A percentile compares a stretch with the other conserved stretches of the same genome.
These are phyloP conservation scores for Serpula lacrymans DNA, from an alignment of 768 basidiomycete species.

Conservation along the genomic window DNA sequence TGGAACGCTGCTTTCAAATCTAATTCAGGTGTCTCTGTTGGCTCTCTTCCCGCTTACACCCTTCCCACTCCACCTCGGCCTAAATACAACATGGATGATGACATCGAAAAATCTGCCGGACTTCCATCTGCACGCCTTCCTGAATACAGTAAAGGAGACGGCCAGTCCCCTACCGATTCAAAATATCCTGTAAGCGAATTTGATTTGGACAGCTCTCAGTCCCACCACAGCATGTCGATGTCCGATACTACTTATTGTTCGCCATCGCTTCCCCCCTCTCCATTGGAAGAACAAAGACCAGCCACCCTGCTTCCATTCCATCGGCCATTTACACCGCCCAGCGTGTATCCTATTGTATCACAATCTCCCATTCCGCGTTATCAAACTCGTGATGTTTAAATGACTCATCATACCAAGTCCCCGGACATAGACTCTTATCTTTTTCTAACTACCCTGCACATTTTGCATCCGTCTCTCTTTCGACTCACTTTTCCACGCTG, in stretches of 20 bases:
- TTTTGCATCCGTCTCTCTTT: too few species aligned
- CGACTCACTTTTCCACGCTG: too few species aligned
- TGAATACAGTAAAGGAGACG: not conserved
- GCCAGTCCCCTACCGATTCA: not conserved
- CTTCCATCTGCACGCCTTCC: not conserved
- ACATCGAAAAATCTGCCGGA: not conserved
- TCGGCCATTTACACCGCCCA: conserved; percentile 1
- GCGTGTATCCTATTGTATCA: not conserved
- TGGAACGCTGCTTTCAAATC: not conserved
- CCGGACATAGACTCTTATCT: too few species aligned
- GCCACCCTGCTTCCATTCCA: not conserved
- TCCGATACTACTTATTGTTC: not conserved
- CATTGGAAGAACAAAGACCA: too few species aligned
- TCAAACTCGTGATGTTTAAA: too few species aligned
- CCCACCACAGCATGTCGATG: not conserved
- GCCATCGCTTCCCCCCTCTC: too few species aligned
- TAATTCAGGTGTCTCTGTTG: not conserved
- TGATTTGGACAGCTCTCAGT: not conserved
- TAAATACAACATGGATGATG: not conserved
- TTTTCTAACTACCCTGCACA: too few species aligned
- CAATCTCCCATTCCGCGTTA: not conserved
- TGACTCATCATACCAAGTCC: too few species aligned
- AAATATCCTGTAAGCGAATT: not conserved
- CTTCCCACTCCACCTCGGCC: not conserved
- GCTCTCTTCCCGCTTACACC: not conserved